Evolutionary conservation across 2,329 filamentous ascomycete species (phyloP), one percentile per base, ranked within the genome.

Genomic region (Botrytis squamosa): DNA sequence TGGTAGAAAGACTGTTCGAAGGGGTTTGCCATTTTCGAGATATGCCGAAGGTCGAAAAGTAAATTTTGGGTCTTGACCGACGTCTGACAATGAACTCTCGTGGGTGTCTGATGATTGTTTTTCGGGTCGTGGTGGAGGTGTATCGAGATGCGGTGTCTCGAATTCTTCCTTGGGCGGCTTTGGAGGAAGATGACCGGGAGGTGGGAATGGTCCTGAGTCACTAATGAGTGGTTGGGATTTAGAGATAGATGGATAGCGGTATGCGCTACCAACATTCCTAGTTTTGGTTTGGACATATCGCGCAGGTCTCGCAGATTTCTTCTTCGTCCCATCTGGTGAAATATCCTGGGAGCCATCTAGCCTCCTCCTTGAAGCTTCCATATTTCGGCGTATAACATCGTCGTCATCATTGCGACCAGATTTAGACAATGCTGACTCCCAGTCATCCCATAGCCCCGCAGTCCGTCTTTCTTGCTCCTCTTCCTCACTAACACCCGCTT

Each of bases 1-100:
- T 0, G 96, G 95, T 1, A 99, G 86, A 81, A 98, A 97, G 49
- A 99, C 86, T 0, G 95, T 93, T 49, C 96, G 91, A 10, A 99
- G 88, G 0, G 95, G 93, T 9, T 91, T 89, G 29, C 95, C 96
- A 78, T 94, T 95, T 82, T 99, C 96, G 25, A 98, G 90, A 80
- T 94, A 96, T 1, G 94, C 94, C 2, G 93, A 91, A 2, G 95
- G 93, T 75, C 90, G 89, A 85, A 97, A 97, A 22, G 93, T 94
- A 78, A 93, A 92, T 33, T 73, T 76, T 36, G 75, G 67, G 14
- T 75, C 71, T 16, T 75, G 63, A 38, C 71, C 74, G 36, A 73
- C 67, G 25, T 74, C 74, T 46, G 69, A 59, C 22, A 46, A 64
- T 29, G 55, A 63, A 29, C 33, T 63, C 33, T 29, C 49, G 38